phyloP scores from a whole-genome alignment of 495 filamentous ascomycete species.

The Aspergillus bertholletiae region DNA sequence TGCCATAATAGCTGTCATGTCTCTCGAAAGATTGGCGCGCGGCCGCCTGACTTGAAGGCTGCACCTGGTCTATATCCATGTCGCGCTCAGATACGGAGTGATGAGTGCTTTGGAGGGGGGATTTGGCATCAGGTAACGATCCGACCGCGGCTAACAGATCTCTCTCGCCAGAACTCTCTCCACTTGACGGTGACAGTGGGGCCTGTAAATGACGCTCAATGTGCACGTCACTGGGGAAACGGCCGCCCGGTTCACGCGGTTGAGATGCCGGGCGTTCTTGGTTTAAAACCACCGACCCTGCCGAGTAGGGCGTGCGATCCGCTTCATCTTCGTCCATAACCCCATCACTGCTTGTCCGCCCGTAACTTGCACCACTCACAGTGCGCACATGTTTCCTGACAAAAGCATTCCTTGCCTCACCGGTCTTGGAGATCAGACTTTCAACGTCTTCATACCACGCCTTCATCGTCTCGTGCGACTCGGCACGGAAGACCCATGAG shows the following conservation, averaged over 20 bases:
- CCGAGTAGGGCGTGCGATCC: slow-evolving; percentile 66
- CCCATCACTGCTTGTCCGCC: slow-evolving; percentile 64
- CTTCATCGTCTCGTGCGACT: slow-evolving; percentile 94
- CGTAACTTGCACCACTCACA: slow-evolving; percentile 64
- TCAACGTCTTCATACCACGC: slow-evolving; percentile 95
- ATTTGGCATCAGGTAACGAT: slow-evolving; percentile 48
- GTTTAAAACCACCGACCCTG: slow-evolving; percentile 46
- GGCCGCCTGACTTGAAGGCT: neutral
- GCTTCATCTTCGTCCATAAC: slow-evolving; percentile 87
- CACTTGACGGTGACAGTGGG: slow-evolving; percentile 72
- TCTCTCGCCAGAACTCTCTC: slow-evolving; percentile 60
- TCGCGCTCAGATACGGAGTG: slow-evolving; percentile 15
- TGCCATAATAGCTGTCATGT: slow-evolving; percentile 43
- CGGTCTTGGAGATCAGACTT: slow-evolving; percentile 78
- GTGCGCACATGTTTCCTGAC: slow-evolving; percentile 75
- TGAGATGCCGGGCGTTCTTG: slow-evolving; percentile 45
- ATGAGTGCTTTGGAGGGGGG: slow-evolving; percentile 14
- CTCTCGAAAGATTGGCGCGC: slow-evolving; percentile 19
- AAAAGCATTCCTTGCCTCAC: slow-evolving; percentile 83
- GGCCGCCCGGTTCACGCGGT: slow-evolving; percentile 74
- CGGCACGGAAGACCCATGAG: slow-evolving; percentile 95
- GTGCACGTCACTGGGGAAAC: slow-evolving; percentile 84
- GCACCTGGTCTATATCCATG: slow-evolving; percentile 11
- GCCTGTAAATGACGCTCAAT: slow-evolving; percentile 76
- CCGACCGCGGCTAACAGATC: slow-evolving; percentile 58